Base-by-base conservation (phyloP, 306 rosid species). In the Pyrus communis region DNA sequence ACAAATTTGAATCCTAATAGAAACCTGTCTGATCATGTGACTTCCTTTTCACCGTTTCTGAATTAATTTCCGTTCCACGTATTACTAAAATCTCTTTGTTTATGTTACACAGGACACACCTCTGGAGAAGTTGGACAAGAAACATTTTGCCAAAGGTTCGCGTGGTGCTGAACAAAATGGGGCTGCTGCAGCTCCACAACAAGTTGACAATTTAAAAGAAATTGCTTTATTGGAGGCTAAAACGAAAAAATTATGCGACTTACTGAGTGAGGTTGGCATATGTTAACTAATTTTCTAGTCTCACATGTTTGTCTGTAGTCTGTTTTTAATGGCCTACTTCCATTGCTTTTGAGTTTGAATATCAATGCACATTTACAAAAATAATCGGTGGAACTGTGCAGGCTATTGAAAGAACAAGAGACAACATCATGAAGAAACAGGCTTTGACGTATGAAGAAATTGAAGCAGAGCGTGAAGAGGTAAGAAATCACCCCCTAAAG, bases 391-490 rank as follows among this genome's bases (percentile, higher is more conserved):
- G 54, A 66, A 78, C 72, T 78, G 71, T 79, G 67, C 88, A 95
- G 98, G 86, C 93, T 31, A 90, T 95, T 81, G 85, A 64, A 15
- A 85, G 91, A 79, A 95, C 98, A 62, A 95, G 87, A 79, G 98
- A 95, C 85, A 95, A 95, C 78, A 71, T 95, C 74, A 89, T 92
- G 69, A 95, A 95, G 93, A 95, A 92, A 86, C 98, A 95, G 81
- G 96, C 98, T 62, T 80, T 95, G 82, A 95, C 97, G 2, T 95
- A 95, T 42, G 98, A 88, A 82, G 98, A 95, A 88, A 92, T 95
- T 86, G 97, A 85, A 81, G 98, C 95, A 81, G 98, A 95, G 75
- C 97, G 93, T 49, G 93, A 89, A 85, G 98, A 95, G 89, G 98
- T 92, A 84, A 89, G 91, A 15, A 30, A 7, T 64, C 35, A 23